Base-by-base conservation (phyloP, 352 stramenopile genomes). In the Pythium volutum region DNA sequence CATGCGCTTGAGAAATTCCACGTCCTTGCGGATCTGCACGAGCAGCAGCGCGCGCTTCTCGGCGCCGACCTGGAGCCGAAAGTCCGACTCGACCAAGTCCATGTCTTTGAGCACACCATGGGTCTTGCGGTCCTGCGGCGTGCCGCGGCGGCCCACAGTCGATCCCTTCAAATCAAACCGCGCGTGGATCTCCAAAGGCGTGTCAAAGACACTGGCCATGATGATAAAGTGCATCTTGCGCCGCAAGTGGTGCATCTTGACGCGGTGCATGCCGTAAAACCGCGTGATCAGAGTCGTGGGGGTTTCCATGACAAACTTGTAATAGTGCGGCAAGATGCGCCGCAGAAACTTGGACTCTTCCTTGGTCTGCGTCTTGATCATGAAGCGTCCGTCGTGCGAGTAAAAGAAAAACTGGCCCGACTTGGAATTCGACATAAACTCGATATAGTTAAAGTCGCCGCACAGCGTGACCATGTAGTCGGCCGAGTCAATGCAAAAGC, bases 321-420 rank as follows among this genome's bases (percentile, higher is more conserved):
- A 99, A 71, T 99, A 99, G 62, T 99, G 88, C 7, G 96, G 96
- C 31, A 99, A 65, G 65, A 99, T 98, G 59, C 96, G 85, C 9
- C 95, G 84, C 53, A 99, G 82, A 65, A 99, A 99, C 74, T 98
- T 98, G 53, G 87, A 98, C 80, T 99, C 97, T n/a, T 96, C 91
- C 70, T 98, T 98, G 7, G 94, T 99, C 81, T 98, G 96, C 15
- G 97, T 99, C 81, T 99, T 99, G 77, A 99, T 98, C 91, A 99
- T 99, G 73, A 98, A 99, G 34, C 77, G 70, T 1, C 84, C 81
- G 76, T 99, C 97, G 73, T 98, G 92, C 10, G 95, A 98, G 67
- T 99, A 99, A 73, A 99, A 99, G 79, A 99, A 99, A 75, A 99
- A 99, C 66, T 99, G 96, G 5, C 97, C 97, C 70, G 89, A 98